Base-by-base conservation (phyloP, 306 rosid genomes). In the Pachyrhizus erosus region DNA sequence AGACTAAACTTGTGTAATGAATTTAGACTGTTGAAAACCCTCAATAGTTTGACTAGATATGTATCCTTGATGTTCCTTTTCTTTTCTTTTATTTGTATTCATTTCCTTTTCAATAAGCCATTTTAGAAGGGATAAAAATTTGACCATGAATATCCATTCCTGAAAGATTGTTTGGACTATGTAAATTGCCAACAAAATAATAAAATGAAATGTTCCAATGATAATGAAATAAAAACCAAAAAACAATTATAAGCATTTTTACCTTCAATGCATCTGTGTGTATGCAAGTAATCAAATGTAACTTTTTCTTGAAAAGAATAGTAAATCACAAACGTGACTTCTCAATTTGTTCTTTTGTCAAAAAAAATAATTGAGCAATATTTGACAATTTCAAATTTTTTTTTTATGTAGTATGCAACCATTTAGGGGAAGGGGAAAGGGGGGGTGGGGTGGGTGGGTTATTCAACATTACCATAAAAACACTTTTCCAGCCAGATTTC, bases 401-500 rank as follows among this genome's bases (percentile, higher is more conserved):
- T 51, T 79, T 77, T 75, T 20, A 69, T 40, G 23, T 33, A 54
- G 75, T 46, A 65, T 76, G 73, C 76, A 84, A 77, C 17, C 34
- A 57, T 21, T 76, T 2, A 17, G n/a, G 26, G 5, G 57, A 1
- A 45, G 9, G 67, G 33, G 31, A n/a, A 4, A 4, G 29, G 26
- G 17, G 5, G 48, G 1, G 60, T 11, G 60, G 46, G 31, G 17
- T 5, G 7, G 43, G 4, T 46, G 29, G 71, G 37, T 78, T 62
- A 57, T 17, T 78, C 18, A 64, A 65, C 93, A 71, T 69, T 93
- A 96, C 99, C 99, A 89, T 86, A 75, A 96, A 92, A 88, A 96
- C 99, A 84, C 99, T 96, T 89, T 93, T 96, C 99, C 99, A 96
- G 82, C 99, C 99, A 74, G 99, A 96, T 86, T 96, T 96, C 89